Conservation (phyloP, 257 asterid species). For the Solanum virginianum region DNA sequence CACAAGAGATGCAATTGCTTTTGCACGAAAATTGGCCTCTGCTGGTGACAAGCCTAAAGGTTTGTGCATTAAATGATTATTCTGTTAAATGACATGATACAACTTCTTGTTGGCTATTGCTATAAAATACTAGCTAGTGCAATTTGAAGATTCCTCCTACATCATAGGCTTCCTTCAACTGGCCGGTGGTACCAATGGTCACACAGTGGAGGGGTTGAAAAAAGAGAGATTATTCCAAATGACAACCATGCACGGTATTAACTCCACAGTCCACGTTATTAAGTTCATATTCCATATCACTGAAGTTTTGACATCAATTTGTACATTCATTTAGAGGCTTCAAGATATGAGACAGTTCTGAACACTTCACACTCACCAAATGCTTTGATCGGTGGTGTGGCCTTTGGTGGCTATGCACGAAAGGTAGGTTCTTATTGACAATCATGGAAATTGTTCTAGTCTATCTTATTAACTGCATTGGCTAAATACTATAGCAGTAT, state of each 20-base stretch:
- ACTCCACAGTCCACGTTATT: background rate
- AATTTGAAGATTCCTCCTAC: background rate
- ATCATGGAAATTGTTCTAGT: background rate
- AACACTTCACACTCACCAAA: slow-evolving; percentile 7
- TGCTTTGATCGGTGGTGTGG: slow-evolving; percentile 78
- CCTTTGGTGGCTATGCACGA: slow-evolving; percentile 89
- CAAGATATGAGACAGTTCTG: background rate
- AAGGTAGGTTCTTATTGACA: slow-evolving; percentile 26
- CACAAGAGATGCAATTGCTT: slow-evolving; percentile 63
- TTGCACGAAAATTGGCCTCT: slow-evolving; percentile 55
- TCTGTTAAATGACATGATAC: background rate
- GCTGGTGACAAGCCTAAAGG: slow-evolving; percentile 50
- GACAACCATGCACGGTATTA: slow-evolving; percentile 31
- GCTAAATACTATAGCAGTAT: background rate
- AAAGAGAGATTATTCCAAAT: slow-evolving; percentile 44
- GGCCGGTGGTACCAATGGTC: slow-evolving; percentile 89
- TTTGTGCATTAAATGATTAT: background rate
- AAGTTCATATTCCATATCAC: background rate
- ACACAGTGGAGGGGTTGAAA: slow-evolving; percentile 66
- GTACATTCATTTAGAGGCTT: slow-evolving; percentile 12
- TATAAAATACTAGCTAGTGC: background rate
- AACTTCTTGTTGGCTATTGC: background rate
- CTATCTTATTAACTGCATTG: background rate
- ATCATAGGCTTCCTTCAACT: slow-evolving; percentile 70
- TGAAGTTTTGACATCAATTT: background rate